A percentile compares a stretch with the other conserved stretches of the same genome.
Conservation (phyloP, 2,329 filamentous ascomycete genomes). For the Fusarium tanahbumbuense region DNA sequence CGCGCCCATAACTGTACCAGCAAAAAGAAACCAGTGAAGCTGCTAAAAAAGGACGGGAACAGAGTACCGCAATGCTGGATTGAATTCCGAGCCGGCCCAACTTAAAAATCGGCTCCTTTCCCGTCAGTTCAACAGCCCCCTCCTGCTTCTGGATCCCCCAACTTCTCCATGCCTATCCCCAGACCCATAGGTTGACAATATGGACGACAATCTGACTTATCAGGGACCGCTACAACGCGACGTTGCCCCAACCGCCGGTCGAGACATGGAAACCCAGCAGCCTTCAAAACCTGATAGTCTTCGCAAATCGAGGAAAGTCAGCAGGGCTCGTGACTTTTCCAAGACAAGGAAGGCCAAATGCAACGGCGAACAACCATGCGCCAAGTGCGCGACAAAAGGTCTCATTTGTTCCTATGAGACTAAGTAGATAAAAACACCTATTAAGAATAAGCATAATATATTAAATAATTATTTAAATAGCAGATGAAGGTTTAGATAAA, state of each 20-base stretch:
- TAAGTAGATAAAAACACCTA: neutral
- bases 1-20: neutral
- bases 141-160: neutral
- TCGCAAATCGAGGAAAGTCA: conserved; percentile 45
- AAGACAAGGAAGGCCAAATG: conserved; percentile 47
- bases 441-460: too few relatives aligned
- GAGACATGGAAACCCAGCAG: too few relatives aligned
- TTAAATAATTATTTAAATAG: too few relatives aligned
- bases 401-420: conserved; percentile 48
- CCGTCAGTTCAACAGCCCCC: neutral
- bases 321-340: conserved; percentile 48
- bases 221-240: neutral
- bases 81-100: neutral
- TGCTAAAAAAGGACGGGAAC: too few relatives aligned
- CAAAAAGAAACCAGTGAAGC: too few relatives aligned
- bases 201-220: neutral
- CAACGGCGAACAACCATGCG: conserved; percentile 48
- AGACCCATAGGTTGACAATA: neutral
- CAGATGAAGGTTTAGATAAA: too few relatives aligned
- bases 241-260: neutral
- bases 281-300: neutral
- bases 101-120: neutral
- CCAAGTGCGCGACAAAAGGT: conserved; percentile 47
- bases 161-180: neutral
- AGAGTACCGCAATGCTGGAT: too few relatives aligned